Percentiles rank a stretch among this genome's conserved stretches.
Conservation (phyloP, 2,329 filamentous ascomycete genomes). For the Fusarium oligoseptatum region DNA sequence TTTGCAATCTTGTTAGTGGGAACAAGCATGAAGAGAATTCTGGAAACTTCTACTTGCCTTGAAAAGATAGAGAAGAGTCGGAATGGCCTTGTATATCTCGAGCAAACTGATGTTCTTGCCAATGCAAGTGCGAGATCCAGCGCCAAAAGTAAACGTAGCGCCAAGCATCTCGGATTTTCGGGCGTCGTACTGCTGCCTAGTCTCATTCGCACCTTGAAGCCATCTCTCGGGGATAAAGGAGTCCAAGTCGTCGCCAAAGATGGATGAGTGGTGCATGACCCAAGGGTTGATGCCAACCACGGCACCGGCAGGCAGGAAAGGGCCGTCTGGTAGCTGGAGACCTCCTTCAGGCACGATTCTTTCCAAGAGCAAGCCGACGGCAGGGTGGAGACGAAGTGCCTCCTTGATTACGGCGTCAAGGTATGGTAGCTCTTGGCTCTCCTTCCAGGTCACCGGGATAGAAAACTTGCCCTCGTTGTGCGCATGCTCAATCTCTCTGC, state of each 20-base stretch:
- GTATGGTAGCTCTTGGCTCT: background rate
- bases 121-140: background rate
- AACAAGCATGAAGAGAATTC: accelerated
- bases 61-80: background rate
- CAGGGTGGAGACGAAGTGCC: background rate
- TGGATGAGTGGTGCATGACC: background rate
- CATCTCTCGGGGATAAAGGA: background rate
- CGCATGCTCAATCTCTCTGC: background rate
- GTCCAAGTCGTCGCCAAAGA: background rate
- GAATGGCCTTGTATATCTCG: background rate
- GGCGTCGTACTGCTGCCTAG: background rate
- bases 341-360: background rate
- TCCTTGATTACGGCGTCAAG: background rate
- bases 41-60: background rate
- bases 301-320: background rate
- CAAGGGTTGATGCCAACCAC: background rate
- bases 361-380: background rate
- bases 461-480: background rate
- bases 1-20: background rate
- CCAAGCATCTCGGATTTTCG: background rate
- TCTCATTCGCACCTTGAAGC: background rate
- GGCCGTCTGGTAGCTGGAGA: background rate
- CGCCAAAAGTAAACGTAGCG: background rate
- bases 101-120: background rate
- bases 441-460: conserved; percentile 1